Percentiles rank a stretch among this genome's conserved stretches.
These are phyloP conservation scores for Fusarium secorum DNA, from an alignment of 2,329 filamentous ascomycete genomes.

Conservation along the genomic window DNA sequence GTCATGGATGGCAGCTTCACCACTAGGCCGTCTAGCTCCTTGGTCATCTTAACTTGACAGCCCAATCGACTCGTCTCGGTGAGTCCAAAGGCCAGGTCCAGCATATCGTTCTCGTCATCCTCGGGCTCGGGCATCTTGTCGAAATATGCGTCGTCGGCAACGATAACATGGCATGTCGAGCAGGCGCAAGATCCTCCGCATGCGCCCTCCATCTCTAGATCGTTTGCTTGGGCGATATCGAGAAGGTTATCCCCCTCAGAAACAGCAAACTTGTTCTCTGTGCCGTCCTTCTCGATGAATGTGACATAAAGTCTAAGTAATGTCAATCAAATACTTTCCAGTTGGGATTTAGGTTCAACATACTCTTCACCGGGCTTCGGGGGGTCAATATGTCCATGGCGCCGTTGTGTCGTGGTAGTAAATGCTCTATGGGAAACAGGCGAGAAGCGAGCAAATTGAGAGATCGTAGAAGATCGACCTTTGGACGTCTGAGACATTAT, in stretches of 20 bases:
- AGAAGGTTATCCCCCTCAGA: constrained; percentile 89
- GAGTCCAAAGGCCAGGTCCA: constrained; percentile 88
- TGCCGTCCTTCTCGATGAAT: constrained; percentile 90
- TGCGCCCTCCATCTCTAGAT: constrained; percentile 98
- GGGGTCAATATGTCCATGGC: constrained; percentile 81
- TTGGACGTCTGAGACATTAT: constrained; percentile 27
- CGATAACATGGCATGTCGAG: constrained; percentile 91
- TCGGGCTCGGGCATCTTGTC: constrained; percentile 80
- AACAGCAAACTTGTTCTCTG: constrained; percentile 79
- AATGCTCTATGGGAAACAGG: constrained; percentile 61
- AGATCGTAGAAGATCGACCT: constrained; percentile 22
- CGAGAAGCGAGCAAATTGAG: constrained; percentile 20
- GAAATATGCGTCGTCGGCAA: constrained; percentile 75
- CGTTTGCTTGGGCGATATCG: constrained; percentile 92
- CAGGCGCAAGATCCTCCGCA: constrained; percentile 95
- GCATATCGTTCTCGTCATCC: constrained; percentile 88
- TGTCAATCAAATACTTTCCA: constrained; percentile 2
- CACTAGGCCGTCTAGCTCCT: constrained; percentile 84
- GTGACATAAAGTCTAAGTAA: constrained; percentile 78
- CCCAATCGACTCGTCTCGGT: constrained; percentile 86
- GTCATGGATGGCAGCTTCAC: constrained; percentile 93
- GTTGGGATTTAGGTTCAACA: constrained; percentile 44
- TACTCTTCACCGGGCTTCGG: constrained; percentile 94
- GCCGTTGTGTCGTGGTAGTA: constrained; percentile 65
- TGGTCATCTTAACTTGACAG: constrained; percentile 91